A percentile compares a stretch with the other conserved stretches of the same genome.
Conservation (phyloP, 495 filamentous ascomycete species). For the Penicillium odoratum region DNA sequence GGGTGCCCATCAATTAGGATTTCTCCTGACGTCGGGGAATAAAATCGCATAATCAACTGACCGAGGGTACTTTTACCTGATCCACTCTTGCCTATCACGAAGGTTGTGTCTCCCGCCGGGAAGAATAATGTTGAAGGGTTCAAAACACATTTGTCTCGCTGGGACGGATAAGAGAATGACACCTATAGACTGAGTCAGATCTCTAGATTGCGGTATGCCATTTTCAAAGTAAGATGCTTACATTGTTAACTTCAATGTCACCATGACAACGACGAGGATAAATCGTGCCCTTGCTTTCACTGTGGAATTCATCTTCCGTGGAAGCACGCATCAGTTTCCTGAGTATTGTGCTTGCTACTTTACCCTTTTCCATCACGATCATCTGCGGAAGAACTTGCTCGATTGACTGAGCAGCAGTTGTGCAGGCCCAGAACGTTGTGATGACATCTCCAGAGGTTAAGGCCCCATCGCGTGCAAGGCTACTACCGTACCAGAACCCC, state of each 20-base stretch:
- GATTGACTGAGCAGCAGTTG: slow-evolving; percentile 73
- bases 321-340: slow-evolving; percentile 38
- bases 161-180: slow-evolving; percentile 81
- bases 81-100: slow-evolving; percentile 83
- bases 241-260: slow-evolving; percentile 68
- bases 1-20: slow-evolving; percentile 68
- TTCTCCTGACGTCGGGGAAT: slow-evolving; percentile 62
- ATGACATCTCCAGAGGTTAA: slow-evolving; percentile 68
- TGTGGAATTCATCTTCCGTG: slow-evolving; percentile 21
- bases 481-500: slow-evolving; percentile 87
- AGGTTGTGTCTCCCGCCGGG: slow-evolving; percentile 69
- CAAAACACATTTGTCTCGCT: slow-evolving; percentile 62
- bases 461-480: slow-evolving; percentile 56
- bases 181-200: slow-evolving; percentile 42
- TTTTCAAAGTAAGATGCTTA: slow-evolving; percentile 38
- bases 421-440: slow-evolving; percentile 80
- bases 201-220: neutral
- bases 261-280: slow-evolving; percentile 54
- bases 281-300: slow-evolving; percentile 20
- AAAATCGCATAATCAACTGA: slow-evolving; percentile 77
- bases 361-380: slow-evolving; percentile 75
- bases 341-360: slow-evolving; percentile 66
- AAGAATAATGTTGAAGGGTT: slow-evolving; percentile 64
- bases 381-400: slow-evolving; percentile 73
- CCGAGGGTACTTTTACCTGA: slow-evolving; percentile 92